Evolutionary conservation across 1,284 basidiomycete species (phyloP).

Genomic region (Boletus semigastroideus): DNA sequence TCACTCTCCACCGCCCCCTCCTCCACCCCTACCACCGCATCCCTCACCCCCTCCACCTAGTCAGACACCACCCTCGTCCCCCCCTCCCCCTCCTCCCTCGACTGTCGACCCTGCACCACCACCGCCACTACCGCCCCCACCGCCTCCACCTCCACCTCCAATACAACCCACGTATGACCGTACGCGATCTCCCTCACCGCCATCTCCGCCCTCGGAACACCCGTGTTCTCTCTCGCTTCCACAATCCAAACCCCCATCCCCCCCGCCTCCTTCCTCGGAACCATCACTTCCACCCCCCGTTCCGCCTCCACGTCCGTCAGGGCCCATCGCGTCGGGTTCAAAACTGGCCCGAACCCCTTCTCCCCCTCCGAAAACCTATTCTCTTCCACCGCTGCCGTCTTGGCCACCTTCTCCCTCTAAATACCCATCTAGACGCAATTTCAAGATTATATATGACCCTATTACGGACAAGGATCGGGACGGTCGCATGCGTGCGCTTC

Average conservation of each 20-base stretch:
- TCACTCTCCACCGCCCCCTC: constrained; percentile 18
- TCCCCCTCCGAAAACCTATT: constrained; percentile 31
- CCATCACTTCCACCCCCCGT: constrained; percentile 15
- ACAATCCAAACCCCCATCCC: constrained; percentile 18
- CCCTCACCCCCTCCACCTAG: constrained; percentile 8
- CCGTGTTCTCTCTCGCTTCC: constrained; percentile 5
- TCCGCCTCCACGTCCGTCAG: constrained; percentile 22
- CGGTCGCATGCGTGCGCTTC: constrained; percentile 46
- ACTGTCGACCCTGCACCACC: constrained; percentile 16
- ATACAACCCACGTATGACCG: constrained; percentile 11
- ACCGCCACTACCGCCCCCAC: constrained; percentile 17
- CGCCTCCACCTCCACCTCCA: constrained; percentile 19
- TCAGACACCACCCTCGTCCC: constrained; percentile 12
- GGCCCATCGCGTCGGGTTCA: constrained; percentile 32
- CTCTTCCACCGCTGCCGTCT: constrained; percentile 40
- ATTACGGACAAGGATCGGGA: constrained; percentile 47
- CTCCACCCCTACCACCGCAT: constrained; percentile 3
- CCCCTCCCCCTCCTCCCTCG: constrained; percentile 4
- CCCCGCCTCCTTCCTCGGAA: constrained; percentile 27
- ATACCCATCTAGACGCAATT: constrained; percentile 49
- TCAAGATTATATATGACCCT: constrained; percentile 66
- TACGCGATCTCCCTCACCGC: constrained; percentile 27
- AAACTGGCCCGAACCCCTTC: constrained; percentile 18
- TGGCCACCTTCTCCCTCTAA: constrained; percentile 48
- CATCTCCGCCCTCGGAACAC: constrained; percentile 28